Evolutionary conservation across 768 basidiomycete species (phyloP).

Genomic region (Phlebiopsis flavidoalba): DNA sequence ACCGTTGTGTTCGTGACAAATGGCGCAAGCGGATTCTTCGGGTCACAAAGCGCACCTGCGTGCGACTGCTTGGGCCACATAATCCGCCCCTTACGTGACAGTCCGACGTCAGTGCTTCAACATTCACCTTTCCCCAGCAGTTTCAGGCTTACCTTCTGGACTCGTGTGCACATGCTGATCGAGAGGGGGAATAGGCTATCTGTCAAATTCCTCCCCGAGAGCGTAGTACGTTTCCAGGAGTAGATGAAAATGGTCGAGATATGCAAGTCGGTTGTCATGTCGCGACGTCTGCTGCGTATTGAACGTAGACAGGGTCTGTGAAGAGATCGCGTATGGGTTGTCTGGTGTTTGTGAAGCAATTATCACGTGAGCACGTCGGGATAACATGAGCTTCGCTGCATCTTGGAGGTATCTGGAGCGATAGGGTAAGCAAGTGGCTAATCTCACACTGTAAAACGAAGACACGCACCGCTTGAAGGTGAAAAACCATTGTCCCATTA

Average conservation of each 20-base stretch:
- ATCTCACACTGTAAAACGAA: too few species aligned
- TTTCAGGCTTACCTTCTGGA: neutral
- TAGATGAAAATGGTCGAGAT: constrained; percentile 43
- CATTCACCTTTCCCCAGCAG: neutral
- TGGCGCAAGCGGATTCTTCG: constrained; percentile 2
- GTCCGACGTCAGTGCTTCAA: neutral
- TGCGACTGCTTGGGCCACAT: constrained; percentile 45
- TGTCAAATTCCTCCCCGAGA: constrained; percentile 33
- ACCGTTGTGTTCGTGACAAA: constrained; percentile 6
- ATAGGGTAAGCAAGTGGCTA: too few species aligned
- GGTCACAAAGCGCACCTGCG: constrained; percentile 37
- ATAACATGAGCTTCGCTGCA: constrained; percentile 34
- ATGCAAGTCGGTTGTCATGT: constrained; percentile 32
- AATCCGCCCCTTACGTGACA: constrained; percentile 34
- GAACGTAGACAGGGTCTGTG: constrained; percentile 37
- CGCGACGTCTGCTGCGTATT: constrained; percentile 36
- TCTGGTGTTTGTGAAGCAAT: constrained; percentile 44
- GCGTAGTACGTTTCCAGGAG: constrained; percentile 37
- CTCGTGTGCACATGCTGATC: constrained; percentile 43
- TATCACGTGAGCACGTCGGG: constrained; percentile 44
- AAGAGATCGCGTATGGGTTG: constrained; percentile 36
- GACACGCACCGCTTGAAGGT: constrained; percentile 34
- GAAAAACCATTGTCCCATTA: constrained; percentile 33
- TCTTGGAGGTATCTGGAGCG: constrained; percentile 33
- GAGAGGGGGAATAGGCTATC: constrained; percentile 38